Evolutionary conservation across 2,329 filamentous ascomycete genomes (phyloP).

Genomic region (Grosmannia huntii): DNA sequence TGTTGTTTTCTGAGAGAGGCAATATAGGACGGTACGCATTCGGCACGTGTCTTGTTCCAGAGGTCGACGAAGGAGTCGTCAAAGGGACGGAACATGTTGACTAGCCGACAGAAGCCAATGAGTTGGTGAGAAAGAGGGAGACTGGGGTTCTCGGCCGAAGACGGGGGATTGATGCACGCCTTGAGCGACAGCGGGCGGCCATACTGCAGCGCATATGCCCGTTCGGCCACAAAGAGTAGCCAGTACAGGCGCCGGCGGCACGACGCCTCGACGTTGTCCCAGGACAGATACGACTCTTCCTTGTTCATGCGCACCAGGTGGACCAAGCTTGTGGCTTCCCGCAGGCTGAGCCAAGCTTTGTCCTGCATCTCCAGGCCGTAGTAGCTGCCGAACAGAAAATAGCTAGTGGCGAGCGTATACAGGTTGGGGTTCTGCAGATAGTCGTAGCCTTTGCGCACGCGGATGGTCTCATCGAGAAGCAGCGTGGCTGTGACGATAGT

Average conservation of each 20-base stretch:
- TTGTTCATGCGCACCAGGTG: conserved; percentile 48
- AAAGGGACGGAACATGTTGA: conserved; percentile 52
- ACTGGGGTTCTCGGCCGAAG: conserved; percentile 45
- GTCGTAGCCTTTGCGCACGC: conserved; percentile 51
- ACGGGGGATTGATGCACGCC: conserved; percentile 53
- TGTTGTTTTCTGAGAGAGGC: conserved; percentile 49
- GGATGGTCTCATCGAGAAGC: conserved; percentile 53
- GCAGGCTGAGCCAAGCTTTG: conserved; percentile 66
- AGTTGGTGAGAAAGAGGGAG: conserved; percentile 41
- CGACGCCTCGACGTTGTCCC: conserved; percentile 46
- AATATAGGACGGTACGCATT: conserved; percentile 45
- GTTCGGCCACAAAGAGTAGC: conserved; percentile 59
- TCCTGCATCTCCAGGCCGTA: conserved; percentile 61
- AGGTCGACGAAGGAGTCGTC: conserved; percentile 49
- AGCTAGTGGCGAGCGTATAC: conserved; percentile 57
- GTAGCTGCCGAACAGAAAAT: conserved; percentile 63
- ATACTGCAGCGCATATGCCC: conserved; percentile 59
- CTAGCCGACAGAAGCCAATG: conserved; percentile 44
- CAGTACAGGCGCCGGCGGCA: conserved; percentile 58
- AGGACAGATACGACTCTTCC: conserved; percentile 48
- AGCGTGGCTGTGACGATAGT: conserved; percentile 52
- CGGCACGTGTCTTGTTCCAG: conserved; percentile 52
- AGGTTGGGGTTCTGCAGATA: conserved; percentile 43
- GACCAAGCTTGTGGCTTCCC: conserved; percentile 61
- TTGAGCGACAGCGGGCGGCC: conserved; percentile 58